Base-by-base conservation (phyloP, 2,329 filamentous ascomycete genomes). In the Penicillium thymicola region DNA sequence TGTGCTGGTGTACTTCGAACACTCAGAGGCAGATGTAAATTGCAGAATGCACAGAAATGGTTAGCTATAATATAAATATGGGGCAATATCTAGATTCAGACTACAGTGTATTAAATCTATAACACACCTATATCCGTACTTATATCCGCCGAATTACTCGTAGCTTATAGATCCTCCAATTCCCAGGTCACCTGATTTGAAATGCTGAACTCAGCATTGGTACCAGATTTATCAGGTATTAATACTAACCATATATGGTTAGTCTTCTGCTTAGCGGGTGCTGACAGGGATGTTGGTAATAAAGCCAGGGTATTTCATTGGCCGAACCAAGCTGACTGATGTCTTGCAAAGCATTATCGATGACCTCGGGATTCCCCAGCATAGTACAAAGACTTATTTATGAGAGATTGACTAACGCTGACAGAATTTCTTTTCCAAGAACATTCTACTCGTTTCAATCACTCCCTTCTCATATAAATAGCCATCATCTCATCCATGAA, bases 331-430 rank as follows among this genome's bases (percentile, higher is more conserved):
- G 65, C 63, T 67, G 64, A 67, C 64, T 64, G 65, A 67, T 66
- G 50, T 57, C 60, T 66, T 64, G 58, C 55, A 63, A 65, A 65
- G 62, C 62, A 61, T 45, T 51, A 11, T 38, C 9, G 36, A 38
- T 37, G 21, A 48, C 21, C 21, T 21, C 21, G 21, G 21, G 21
- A 3, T 21, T 23, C n/a, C 27, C 5, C 36, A n/a, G 25, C n/a
- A 7, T 45, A 47, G 16, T 37, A 45, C 30, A 30, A 30, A 30
- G 32, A 53, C 21, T 44, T 44, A 40, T 54, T 64, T 65, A 66
- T 64, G 63, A 65, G 58, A 56, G 54, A 51, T 67, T 66, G 64
- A 69, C 68, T 68, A 70, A 71, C 56, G 59, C 61, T 67, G 63
- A 67, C 57, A 55, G 16, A 11, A 52, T 30, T 41, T 49, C 21